These are phyloP conservation scores for Podospora didyma DNA, from an alignment of 495 filamentous ascomycete genomes.

Conservation along the genomic window DNA sequence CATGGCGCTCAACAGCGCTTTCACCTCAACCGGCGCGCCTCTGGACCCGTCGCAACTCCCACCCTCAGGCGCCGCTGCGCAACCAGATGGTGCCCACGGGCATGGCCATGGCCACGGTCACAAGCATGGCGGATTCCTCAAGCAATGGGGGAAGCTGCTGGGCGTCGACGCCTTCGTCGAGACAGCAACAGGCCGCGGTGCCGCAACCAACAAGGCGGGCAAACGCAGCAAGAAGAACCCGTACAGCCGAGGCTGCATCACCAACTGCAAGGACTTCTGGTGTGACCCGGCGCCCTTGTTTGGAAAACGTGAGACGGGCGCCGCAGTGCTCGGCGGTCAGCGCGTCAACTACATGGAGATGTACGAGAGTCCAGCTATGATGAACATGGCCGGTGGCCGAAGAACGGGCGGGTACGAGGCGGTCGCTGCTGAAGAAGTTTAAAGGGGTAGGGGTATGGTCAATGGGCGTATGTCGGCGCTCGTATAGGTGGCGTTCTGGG, in stretches of 20 bases:
- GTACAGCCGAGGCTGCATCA: conserved; percentile 73
- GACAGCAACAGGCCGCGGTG: conserved; percentile 60
- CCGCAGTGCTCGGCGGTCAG: conserved; percentile 72
- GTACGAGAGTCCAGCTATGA: conserved; percentile 77
- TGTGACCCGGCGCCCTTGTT: conserved; percentile 83
- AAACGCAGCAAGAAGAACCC: conserved; percentile 65
- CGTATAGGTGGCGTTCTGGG: too few species aligned
- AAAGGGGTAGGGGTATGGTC: neutral
- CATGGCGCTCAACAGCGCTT: conserved; percentile 68
- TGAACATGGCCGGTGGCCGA: conserved; percentile 36
- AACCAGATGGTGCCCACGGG: conserved; percentile 19
- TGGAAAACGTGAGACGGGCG: conserved; percentile 65
- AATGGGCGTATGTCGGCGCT: too few species aligned
- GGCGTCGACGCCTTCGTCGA: conserved; percentile 91
- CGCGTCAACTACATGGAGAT: conserved; percentile 80
- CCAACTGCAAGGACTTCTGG: conserved; percentile 96
- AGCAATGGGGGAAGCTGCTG: conserved; percentile 77
- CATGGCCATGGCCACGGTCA: conserved; percentile 44
- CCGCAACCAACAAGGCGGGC: conserved; percentile 34
- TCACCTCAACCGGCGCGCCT: conserved; percentile 74
- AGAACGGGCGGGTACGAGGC: conserved; percentile 41
- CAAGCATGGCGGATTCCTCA: conserved; percentile 52
- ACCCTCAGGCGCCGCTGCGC: conserved; percentile 32
- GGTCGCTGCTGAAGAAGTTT: conserved; percentile 41
- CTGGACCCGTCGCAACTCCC: conserved; percentile 46